Base-by-base conservation (phyloP, 2,329 filamentous ascomycete species). In the Gnomoniopsis smithogilvyi region DNA sequence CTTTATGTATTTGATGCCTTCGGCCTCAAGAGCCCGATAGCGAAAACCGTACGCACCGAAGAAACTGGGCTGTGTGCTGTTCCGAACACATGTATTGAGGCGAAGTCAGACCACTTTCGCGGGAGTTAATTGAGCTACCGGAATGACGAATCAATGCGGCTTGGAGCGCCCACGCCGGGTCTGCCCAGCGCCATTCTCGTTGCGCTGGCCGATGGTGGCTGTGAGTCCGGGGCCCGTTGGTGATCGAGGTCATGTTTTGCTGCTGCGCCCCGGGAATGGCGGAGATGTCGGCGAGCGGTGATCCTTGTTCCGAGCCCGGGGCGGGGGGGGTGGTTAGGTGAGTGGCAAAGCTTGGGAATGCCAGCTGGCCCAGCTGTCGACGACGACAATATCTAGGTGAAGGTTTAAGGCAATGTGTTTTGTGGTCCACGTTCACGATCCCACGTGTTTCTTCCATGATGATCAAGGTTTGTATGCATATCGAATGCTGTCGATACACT, bases 101-200 rank as follows among this genome's bases (percentile, higher is more conserved):
- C 56, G 45, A 59, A 54, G 56, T 54, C 12, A 34, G 38, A 17
- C 19, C 22, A 41, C 10, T 47, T 38, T 47, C 52, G 36, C 47
- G 34, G 41, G 52, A 47, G 30, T 19, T 52, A 51, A 36, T 12
- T 14, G 21, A 6, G 15, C 36, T 11, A 19, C 10, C 7, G 19
- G 45, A 51, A 47, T 53, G 22, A 60, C 58, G 53, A 60, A 60
- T 60, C 53, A 52, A 21, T 11, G 58, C 43, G 52, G 43, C 58
- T 56, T 34, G 51, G 43, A 51, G 22, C 3, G 17, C 2, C 24
- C 17, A 22, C 30, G 7, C 48, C 36, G 21, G 54, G 54, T 49
- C 36, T 45, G 14, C 34, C 30, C 34, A 45, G 33, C 43, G 38
- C 41, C 34, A 26, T 4, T 46, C 21, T 22, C 3, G 11, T 15